Evolutionary conservation across 148 eudicot species (phyloP).

Genomic region (Vaccinium vitisidaea): DNA sequence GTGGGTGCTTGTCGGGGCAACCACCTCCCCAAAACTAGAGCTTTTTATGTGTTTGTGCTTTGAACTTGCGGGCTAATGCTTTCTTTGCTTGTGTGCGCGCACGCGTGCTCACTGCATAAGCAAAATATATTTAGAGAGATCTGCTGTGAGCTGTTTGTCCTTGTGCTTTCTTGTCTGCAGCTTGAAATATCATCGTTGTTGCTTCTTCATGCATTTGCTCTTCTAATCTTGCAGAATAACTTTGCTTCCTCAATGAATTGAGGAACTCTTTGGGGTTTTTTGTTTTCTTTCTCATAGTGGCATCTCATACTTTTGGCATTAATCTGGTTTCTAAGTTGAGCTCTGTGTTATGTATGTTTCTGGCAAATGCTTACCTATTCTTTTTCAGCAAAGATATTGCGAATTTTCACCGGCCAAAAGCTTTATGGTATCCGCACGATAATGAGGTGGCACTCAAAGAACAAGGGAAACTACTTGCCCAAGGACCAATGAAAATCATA

Average conservation of each 20-base stretch:
- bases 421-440: conserved; percentile 91
- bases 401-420: conserved; percentile 95
- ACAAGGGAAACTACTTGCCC: conserved; percentile 63
- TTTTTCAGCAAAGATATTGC: conserved; percentile 87
- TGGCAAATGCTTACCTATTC: neutral
- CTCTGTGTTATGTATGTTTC: neutral
- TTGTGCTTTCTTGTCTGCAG: neutral
- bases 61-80: neutral
- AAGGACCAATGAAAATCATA: conserved; percentile 83
- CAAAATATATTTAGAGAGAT: neutral
- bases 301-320: conserved; percentile 13
- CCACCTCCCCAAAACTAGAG: neutral
- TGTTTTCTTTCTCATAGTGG: neutral
- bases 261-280: neutral
- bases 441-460: conserved; percentile 74
- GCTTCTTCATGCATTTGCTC: neutral
- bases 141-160: neutral
- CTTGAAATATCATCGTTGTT: neutral
- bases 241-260: neutral
- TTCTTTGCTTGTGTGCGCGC: neutral
- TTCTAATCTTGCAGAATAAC: neutral
- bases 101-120: neutral
- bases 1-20: neutral
- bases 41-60: neutral
- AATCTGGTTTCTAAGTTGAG: neutral